Evolutionary conservation across 495 filamentous ascomycete species (phyloP).

Genomic region (Penicillium verhagenii): DNA sequence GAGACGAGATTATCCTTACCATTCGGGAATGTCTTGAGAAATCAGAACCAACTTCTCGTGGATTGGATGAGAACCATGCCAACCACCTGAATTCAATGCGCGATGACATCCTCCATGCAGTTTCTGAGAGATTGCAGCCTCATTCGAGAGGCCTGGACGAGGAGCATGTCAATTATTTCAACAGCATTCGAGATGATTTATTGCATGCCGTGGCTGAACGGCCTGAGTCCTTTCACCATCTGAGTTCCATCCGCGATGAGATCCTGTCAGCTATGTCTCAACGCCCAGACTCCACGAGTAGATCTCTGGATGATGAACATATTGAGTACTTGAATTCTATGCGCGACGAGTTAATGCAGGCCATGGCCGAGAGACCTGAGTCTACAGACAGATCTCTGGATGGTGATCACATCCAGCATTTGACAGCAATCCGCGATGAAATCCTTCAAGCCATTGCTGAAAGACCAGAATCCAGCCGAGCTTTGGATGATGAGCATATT

Average conservation of each 20-base stretch:
- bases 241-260: conserved; percentile 20
- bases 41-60: conserved; percentile 19
- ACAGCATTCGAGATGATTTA: conserved; percentile 35
- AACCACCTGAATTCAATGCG: conserved; percentile 21
- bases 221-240: conserved; percentile 3
- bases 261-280: conserved; percentile 46
- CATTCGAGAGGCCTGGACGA: conserved; percentile 11
- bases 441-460: conserved; percentile 47
- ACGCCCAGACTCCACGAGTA: conserved; percentile 2
- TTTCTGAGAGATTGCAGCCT: conserved; percentile 52
- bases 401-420: conserved; percentile 1
- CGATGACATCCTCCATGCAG: conserved; percentile 28
- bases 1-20: conserved; percentile 72
- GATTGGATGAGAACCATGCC: conserved; percentile 17
- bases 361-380: conserved; percentile 1
- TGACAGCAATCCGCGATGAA: conserved; percentile 17
- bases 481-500: conserved; percentile 19
- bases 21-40: conserved; percentile 68
- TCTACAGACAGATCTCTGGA: conserved; percentile 15
- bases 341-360: conserved; percentile 45
- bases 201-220: conserved; percentile 30
- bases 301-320: conserved; percentile 13
- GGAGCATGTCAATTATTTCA: conserved; percentile 23
- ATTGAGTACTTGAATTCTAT: conserved; percentile 20
- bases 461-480: conserved; percentile 1